Conservation (phyloP, 768 basidiomycete genomes). For the Mycena sanguinolenta region DNA sequence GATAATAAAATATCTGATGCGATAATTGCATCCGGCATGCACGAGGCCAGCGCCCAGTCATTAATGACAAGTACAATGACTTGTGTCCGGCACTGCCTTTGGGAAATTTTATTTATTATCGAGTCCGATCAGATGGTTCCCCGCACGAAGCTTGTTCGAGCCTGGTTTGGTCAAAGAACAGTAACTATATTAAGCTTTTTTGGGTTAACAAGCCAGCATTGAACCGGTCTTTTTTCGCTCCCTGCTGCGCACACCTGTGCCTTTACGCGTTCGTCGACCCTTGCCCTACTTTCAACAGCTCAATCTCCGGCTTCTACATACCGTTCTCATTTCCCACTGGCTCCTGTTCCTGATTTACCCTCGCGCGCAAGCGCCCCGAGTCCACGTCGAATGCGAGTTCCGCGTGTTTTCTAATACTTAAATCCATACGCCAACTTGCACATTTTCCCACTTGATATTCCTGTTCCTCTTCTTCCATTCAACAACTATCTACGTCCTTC, state of each 20-base stretch:
- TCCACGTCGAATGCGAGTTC: slow-evolving; percentile 45
- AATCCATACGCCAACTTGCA: slow-evolving; percentile 58
- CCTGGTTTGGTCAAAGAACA: slow-evolving; percentile 46
- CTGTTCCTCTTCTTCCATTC: slow-evolving; percentile 57
- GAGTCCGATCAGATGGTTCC: slow-evolving; percentile 32
- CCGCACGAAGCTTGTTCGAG: slow-evolving; percentile 32
- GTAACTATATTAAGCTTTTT: slow-evolving; percentile 57
- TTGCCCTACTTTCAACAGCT: slow-evolving; percentile 50
- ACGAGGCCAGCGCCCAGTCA: slow-evolving; percentile 35
- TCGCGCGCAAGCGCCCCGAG: slow-evolving; percentile 46
- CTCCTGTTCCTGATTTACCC: slow-evolving; percentile 57
- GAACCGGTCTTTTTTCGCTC: slow-evolving; percentile 40
- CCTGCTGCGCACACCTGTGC: slow-evolving; percentile 42
- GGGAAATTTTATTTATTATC: slow-evolving; percentile 25
- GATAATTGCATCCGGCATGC: slow-evolving; percentile 27
- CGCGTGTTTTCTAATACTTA: slow-evolving; percentile 58
- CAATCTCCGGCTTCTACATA: slow-evolving; percentile 66
- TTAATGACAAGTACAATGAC: slow-evolving; percentile 41
- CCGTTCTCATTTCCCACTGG: slow-evolving; percentile 56
- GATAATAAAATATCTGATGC: slow-evolving; percentile 31
- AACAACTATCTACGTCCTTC: slow-evolving; percentile 45
- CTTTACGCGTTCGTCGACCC: slow-evolving; percentile 52
- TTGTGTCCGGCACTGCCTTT: slow-evolving; percentile 34
- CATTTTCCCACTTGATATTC: slow-evolving; percentile 66
- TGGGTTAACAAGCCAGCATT: slow-evolving; percentile 47